phyloP scores from a whole-genome alignment of 768 basidiomycete species.

The Cystofilobasidium macerans region DNA sequence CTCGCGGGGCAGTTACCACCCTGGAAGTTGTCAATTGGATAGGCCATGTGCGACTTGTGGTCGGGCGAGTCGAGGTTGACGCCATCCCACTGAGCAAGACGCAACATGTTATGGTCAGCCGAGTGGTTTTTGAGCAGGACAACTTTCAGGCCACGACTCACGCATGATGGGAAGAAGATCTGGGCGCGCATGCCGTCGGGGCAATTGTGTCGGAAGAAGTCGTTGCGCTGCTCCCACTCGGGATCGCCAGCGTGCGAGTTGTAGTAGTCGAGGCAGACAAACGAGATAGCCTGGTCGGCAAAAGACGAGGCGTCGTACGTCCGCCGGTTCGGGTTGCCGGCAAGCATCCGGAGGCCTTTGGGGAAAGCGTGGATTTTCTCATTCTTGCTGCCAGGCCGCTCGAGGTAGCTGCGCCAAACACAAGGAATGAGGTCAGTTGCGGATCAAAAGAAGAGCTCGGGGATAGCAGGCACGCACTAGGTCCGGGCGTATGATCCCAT shows the following conservation, averaged over 20 bases:
- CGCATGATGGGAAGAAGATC: conserved; percentile 37
- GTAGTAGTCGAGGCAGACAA: conserved; percentile 40
- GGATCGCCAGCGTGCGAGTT: not conserved
- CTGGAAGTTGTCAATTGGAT: conserved; percentile 7
- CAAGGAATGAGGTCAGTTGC: no score
- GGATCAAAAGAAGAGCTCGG: no score
- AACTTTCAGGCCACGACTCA: not conserved
- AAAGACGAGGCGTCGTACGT: conserved; percentile 43
- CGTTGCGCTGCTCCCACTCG: not conserved
- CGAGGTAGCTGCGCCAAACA: not conserved
- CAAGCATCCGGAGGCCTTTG: conserved; percentile 15
- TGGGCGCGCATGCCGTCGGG: conserved; percentile 38
- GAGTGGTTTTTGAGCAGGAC: no score
- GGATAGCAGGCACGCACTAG: conserved; percentile 1
- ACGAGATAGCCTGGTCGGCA: conserved; percentile 42
- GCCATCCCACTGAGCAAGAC: not conserved
- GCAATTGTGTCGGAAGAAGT: conserved; percentile 39
- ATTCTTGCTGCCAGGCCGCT: conserved; percentile 31
- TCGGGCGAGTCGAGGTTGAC: conserved; percentile 10
- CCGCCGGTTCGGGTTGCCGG: conserved; percentile 40
- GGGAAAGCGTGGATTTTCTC: conserved; percentile 39
- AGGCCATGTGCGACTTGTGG: conserved; percentile 8
- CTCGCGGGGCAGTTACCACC: not conserved
- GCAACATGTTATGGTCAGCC: not conserved
- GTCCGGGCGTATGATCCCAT: conserved; percentile 31